These are phyloP conservation scores for Fusarium tanahbumbuense DNA, from an alignment of 2,329 filamentous ascomycete genomes.

Conservation along the genomic window DNA sequence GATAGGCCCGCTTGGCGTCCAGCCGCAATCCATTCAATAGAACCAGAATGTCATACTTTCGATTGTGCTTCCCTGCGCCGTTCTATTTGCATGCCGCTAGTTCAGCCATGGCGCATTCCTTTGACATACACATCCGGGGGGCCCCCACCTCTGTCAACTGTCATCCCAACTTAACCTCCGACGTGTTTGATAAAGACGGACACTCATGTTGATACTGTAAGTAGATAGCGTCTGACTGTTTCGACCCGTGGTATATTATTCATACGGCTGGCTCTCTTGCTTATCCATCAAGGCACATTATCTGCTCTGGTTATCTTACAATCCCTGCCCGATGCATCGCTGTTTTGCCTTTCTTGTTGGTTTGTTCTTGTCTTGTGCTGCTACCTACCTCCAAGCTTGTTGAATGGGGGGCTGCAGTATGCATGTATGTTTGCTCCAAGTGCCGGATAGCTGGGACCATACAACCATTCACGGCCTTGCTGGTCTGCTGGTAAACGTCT, in stretches of 20 bases:
- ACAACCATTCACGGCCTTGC: conserved; percentile 23
- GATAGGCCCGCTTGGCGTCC: conserved; percentile 37
- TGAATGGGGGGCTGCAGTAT: conserved; percentile 7
- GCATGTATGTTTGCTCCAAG: conserved; percentile 37
- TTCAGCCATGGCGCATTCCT: conserved; percentile 45
- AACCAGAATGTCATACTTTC: conserved; percentile 35
- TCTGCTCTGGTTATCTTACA: conserved; percentile 4
- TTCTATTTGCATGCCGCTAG: conserved; percentile 42
- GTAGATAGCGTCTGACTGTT: neutral
- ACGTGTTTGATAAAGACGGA: neutral
- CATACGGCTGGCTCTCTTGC: neutral
- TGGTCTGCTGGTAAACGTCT: conserved; percentile 13
- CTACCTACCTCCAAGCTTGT: conserved; percentile 8
- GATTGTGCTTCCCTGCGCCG: conserved; percentile 35
- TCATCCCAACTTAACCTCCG: conserved; percentile 31
- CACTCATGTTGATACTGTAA: neutral
- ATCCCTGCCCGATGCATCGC: neutral
- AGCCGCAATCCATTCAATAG: conserved; percentile 39
- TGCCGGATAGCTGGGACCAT: conserved; percentile 29
- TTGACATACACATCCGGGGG: conserved; percentile 31
- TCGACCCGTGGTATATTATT: conserved; percentile 1
- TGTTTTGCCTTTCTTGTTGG: conserved; percentile 4
- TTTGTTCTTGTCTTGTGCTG: neutral
- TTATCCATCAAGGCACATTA: neutral
- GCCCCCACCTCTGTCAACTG: neutral